These are phyloP conservation scores for Hibiscus trionum DNA, from an alignment of 345 rosid genomes.

Conservation along the genomic window DNA sequence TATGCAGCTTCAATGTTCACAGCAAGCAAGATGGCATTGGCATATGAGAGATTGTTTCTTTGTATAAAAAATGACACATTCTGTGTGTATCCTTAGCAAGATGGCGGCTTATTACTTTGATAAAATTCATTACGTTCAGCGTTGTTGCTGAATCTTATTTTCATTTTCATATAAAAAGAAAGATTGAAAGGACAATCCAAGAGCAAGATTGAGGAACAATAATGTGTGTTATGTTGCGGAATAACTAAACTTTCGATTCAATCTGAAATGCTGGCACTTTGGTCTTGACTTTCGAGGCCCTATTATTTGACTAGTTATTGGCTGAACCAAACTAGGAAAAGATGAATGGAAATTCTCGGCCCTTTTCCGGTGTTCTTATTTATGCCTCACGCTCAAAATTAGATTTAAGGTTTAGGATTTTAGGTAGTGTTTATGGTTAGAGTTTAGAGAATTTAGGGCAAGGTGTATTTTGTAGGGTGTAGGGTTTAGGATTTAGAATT, in stretches of 20 bases:
- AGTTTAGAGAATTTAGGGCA: too few relatives aligned
- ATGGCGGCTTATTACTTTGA: conserved; percentile 3
- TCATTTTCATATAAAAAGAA: background rate
- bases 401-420: too few relatives aligned
- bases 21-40: conserved; percentile 82
- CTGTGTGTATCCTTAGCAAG: conserved; percentile 51
- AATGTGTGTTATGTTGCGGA: background rate
- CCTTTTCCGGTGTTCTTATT: too few relatives aligned
- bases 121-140: background rate
- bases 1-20: conserved; percentile 54
- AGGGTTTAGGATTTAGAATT: too few relatives aligned
- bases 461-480: too few relatives aligned
- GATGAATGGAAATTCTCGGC: too few relatives aligned
- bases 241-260: background rate
- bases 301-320: too few relatives aligned
- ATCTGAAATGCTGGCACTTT: background rate
- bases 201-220: background rate
- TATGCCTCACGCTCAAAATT: too few relatives aligned
- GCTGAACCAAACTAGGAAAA: too few relatives aligned
- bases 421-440: too few relatives aligned
- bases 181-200: background rate
- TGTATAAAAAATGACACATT: conserved; percentile 67
- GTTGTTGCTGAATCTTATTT: background rate
- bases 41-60: conserved; percentile 81
- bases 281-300: conserved; percentile 1